These are phyloP conservation scores for Glomus cerebriforme DNA, from an alignment of 192 early-diverging fungal genomes.

Conservation along the genomic window DNA sequence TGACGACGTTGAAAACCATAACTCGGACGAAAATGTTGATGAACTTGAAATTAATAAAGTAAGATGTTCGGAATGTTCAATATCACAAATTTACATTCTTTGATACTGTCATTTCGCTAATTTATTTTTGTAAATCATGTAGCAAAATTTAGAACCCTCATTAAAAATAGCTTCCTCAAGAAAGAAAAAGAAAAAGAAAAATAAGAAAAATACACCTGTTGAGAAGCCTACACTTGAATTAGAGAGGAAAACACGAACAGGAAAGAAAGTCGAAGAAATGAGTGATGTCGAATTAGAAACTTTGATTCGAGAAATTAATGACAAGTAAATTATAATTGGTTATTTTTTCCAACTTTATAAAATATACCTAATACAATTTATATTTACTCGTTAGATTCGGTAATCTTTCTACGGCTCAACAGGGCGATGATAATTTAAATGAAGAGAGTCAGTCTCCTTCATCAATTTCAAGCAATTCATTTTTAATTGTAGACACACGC, in stretches of 20 bases:
- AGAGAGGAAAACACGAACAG: constrained; percentile 33
- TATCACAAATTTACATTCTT: no score
- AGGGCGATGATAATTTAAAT: constrained; percentile 12
- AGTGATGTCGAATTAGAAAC: constrained; percentile 67
- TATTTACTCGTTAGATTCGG: constrained; percentile 12
- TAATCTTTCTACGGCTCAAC: constrained; percentile 13
- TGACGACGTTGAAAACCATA: neutral
- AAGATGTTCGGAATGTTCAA: no score
- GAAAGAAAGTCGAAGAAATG: constrained; percentile 49
- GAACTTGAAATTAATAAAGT: neutral
- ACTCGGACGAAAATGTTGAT: neutral
- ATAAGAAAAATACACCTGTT: constrained; percentile 48
- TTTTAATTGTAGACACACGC: constrained; percentile 62
- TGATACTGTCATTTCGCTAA: no score
- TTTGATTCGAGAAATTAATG: constrained; percentile 60
- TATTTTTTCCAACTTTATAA: neutral
- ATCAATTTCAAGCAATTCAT: constrained; percentile 33
- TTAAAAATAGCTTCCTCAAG: neutral
- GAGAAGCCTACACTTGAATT: constrained; percentile 18
- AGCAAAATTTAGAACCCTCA: neutral
- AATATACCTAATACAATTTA: neutral
- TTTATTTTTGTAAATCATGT: neutral
- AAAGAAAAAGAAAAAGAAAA: constrained; percentile 53
- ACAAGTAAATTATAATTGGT: constrained; percentile 48
- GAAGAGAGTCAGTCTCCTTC: neutral